Evolutionary conservation across 306 rosid species (phyloP).

Genomic region (Arachis hypogaea): DNA sequence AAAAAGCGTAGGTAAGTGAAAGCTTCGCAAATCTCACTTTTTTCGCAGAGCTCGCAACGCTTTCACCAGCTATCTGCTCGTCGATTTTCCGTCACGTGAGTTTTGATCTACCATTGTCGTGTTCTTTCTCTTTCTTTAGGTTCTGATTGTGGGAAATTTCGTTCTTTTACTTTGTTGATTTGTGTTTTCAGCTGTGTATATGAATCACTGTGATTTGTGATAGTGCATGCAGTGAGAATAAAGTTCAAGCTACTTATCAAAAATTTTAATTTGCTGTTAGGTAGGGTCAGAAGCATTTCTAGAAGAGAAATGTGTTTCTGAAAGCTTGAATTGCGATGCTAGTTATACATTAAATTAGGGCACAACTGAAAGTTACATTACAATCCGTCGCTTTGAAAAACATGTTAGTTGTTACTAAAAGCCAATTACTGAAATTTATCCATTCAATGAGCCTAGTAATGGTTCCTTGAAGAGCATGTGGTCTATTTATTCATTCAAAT

Average conservation of each 20-base stretch:
- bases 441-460: too few relatives aligned
- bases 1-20: neutral
- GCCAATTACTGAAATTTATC: too few relatives aligned
- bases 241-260: neutral
- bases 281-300: neutral
- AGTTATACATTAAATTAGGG: neutral
- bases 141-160: neutral
- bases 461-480: too few relatives aligned
- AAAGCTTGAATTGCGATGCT: neutral
- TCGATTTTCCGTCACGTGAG: too few relatives aligned
- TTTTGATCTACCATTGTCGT: too few relatives aligned
- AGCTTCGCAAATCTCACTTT: neutral
- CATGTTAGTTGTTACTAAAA: too few relatives aligned
- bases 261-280: neutral
- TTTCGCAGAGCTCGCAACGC: neutral
- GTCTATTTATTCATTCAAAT: too few relatives aligned
- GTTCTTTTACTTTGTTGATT: too few relatives aligned
- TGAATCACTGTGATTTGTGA: neutral
- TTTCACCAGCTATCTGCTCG: neutral
- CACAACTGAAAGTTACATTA: neutral
- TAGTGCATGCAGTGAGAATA: neutral
- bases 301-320: neutral
- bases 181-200: neutral
- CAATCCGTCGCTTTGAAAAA: slow-evolving; percentile 17
- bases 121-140: neutral